Conservation (phyloP, 441 rosid species). For the Gossypium davidsonii region DNA sequence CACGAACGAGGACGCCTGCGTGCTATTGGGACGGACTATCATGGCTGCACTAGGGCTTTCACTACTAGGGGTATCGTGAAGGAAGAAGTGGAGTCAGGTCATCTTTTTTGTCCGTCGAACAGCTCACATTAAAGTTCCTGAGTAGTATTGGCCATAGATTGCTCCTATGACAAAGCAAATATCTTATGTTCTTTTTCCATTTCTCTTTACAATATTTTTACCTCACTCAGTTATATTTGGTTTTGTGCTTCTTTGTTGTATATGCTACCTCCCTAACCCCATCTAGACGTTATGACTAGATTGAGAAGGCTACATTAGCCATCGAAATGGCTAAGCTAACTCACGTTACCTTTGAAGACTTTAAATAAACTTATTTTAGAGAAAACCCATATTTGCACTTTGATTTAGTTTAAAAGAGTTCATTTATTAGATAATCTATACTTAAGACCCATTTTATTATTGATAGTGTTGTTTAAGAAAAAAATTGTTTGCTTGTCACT, state of each 20-base stretch:
- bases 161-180: background rate
- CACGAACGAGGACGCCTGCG: constrained; percentile 8
- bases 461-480: too few species aligned
- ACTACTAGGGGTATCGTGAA: constrained; percentile 38
- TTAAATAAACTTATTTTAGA: too few species aligned
- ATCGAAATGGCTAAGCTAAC: too few species aligned
- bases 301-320: too few species aligned
- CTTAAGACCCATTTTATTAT: too few species aligned
- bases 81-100: constrained; percentile 44
- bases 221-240: background rate
- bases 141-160: constrained; percentile 18
- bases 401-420: too few species aligned
- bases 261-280: too few species aligned
- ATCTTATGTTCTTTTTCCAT: background rate
- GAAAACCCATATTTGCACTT: too few species aligned
- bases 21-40: constrained; percentile 28
- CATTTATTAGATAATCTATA: too few species aligned
- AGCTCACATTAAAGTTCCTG: constrained; percentile 4
- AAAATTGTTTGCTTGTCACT: too few species aligned
- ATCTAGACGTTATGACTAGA: too few species aligned
- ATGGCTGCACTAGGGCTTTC: constrained; percentile 28
- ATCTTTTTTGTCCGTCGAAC: constrained; percentile 10
- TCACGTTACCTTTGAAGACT: too few species aligned
- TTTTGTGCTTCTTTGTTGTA: background rate
- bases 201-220: background rate